A percentile compares a stretch with the other conserved stretches of the same genome.
These are phyloP conservation scores for Fraxinus latifolia DNA, from an alignment of 305 asterid species.

Conservation along the genomic window DNA sequence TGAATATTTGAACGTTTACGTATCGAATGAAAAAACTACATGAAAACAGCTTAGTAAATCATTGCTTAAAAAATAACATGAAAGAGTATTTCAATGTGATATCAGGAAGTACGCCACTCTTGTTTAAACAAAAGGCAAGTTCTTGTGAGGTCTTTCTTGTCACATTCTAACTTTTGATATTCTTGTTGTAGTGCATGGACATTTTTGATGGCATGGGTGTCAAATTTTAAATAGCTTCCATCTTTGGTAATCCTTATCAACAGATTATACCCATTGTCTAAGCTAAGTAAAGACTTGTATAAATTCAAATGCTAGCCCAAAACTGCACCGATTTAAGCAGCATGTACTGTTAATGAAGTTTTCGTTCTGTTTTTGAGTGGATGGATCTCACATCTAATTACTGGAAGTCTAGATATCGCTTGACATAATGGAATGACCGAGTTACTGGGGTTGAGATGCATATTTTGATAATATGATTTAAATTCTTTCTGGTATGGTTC, in stretches of 20 bases:
- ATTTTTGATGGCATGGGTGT: background rate
- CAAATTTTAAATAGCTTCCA: background rate
- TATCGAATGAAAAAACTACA: background rate
- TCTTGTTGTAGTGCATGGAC: background rate
- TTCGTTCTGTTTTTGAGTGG: background rate
- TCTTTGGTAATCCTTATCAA: background rate
- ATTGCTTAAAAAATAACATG: background rate
- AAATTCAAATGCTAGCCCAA: background rate
- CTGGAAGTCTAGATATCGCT: background rate
- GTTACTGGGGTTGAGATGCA: conserved; percentile 15
- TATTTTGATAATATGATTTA: conserved; percentile 5
- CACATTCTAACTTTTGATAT: background rate
- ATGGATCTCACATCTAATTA: conserved; percentile 2
- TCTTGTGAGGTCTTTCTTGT: background rate
- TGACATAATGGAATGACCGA: background rate
- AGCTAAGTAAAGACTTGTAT: background rate
- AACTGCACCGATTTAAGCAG: background rate
- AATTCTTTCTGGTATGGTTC: background rate
- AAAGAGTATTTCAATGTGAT: background rate
- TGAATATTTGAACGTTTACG: background rate
- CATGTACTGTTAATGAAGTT: background rate
- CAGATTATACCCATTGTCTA: background rate
- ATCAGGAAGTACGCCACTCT: background rate
- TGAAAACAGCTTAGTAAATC: background rate
- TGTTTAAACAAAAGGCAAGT: background rate